Percentiles rank a stretch among this genome's conserved stretches.
Evolutionary conservation across 768 basidiomycete genomes (phyloP).

Genomic region (Austroboletus eburneus): DNA sequence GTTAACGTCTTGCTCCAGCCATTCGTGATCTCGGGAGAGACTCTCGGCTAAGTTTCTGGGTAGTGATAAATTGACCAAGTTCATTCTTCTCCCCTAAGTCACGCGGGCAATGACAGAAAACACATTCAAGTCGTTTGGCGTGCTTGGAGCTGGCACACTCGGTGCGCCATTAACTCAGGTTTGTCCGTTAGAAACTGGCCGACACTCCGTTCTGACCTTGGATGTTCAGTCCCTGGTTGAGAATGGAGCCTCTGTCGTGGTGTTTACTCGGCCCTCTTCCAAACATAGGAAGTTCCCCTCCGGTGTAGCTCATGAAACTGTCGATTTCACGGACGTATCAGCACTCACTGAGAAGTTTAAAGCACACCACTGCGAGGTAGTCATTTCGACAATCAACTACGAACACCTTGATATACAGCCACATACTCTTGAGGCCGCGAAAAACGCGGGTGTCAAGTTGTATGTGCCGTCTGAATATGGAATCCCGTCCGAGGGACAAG

Average conservation of each 20-base stretch:
- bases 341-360: constrained; percentile 13
- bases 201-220: not conserved
- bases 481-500: constrained; percentile 18
- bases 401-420: constrained; percentile 19
- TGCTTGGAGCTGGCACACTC: constrained; percentile 18
- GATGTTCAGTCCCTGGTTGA: constrained; percentile 9
- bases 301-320: constrained; percentile 5
- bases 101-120: constrained; percentile 6
- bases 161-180: constrained; percentile 12
- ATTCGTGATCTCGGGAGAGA: too few relatives aligned
- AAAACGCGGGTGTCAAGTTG: constrained; percentile 25
- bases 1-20: too few relatives aligned
- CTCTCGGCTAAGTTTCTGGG: not conserved
- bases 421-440: constrained; percentile 27
- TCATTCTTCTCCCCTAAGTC: not conserved
- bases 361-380: constrained; percentile 20
- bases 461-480: constrained; percentile 31
- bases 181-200: not conserved
- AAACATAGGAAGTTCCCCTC: constrained; percentile 6
- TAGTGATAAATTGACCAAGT: not conserved
- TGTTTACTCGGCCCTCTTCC: constrained; percentile 14
- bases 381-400: constrained; percentile 25
- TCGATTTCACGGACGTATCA: constrained; percentile 11
- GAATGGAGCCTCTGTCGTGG: constrained; percentile 8
- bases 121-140: constrained; percentile 16